phyloP scores from a whole-genome alignment of 805 yeast genomes.

The Yamadazyma ubonensis region DNA sequence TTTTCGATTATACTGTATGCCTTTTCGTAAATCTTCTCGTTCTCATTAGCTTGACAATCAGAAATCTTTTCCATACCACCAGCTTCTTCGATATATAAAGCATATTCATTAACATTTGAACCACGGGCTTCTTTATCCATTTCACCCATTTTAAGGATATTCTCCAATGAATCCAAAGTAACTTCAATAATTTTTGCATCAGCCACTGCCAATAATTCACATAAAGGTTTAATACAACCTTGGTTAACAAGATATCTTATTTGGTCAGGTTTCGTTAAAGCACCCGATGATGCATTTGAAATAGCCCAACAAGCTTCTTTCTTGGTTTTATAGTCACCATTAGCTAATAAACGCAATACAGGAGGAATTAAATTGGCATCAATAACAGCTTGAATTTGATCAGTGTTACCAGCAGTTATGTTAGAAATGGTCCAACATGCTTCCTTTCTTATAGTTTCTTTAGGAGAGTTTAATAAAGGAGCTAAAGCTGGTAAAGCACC shows the following conservation, averaged over 20 bases:
- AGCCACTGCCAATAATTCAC: conserved; percentile 84
- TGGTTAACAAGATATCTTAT: conserved; percentile 89
- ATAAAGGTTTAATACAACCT: conserved; percentile 96
- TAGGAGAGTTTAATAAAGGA: conserved; percentile 74
- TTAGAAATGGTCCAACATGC: conserved; percentile 99
- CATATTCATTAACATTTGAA: conserved; percentile 74
- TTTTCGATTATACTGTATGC: conserved; percentile 88
- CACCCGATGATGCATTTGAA: conserved; percentile 96
- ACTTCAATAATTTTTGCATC: conserved; percentile 93
- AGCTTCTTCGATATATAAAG: conserved; percentile 92
- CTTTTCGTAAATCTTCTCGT: conserved; percentile 88
- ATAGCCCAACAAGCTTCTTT: conserved; percentile 99
- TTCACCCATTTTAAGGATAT: conserved; percentile 92
- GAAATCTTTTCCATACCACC: conserved; percentile 97
- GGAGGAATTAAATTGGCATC: conserved; percentile 94
- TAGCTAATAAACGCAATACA: conserved; percentile 69
- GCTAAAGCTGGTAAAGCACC: conserved; percentile 87
- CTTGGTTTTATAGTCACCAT: conserved; percentile 92
- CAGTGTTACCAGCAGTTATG: conserved; percentile 95
- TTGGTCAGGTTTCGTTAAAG: conserved; percentile 86
- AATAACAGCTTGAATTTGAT: conserved; percentile 95
- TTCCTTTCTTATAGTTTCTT: conserved; percentile 93
- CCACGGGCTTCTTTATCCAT: conserved; percentile 79
- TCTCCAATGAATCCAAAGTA: conserved; percentile 91
- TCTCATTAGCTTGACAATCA: conserved; percentile 87